These are phyloP conservation scores for Triglochin maritima DNA, from an alignment of 106 monocot genomes.

Conservation along the genomic window DNA sequence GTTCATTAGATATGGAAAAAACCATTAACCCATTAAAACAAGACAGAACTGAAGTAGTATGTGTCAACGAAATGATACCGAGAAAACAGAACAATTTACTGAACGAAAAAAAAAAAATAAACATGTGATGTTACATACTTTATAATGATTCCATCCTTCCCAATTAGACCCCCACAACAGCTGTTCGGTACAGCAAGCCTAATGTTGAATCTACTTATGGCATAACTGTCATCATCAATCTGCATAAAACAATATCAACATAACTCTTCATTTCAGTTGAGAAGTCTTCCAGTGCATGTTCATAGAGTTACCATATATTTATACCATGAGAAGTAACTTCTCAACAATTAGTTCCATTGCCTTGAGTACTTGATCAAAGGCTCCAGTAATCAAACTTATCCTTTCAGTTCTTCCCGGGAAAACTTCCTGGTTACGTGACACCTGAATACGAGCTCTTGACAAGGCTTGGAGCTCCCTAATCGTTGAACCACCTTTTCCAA, in stretches of 20 bases:
- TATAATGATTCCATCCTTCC: slow-evolving; percentile 19
- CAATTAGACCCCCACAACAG: slow-evolving; percentile 22
- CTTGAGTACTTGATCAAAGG: slow-evolving; percentile 57
- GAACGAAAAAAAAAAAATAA: not conserved
- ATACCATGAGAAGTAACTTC: slow-evolving; percentile 22
- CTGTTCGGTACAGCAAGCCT: slow-evolving; percentile 15
- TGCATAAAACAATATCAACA: too few relatives aligned
- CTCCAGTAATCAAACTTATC: slow-evolving; percentile 73
- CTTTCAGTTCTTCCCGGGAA: slow-evolving; percentile 88
- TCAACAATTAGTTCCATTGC: slow-evolving; percentile 77
- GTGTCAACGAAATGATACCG: not conserved
- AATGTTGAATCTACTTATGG: slow-evolving; percentile 9
- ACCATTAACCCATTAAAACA: not conserved
- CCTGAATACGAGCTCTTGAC: slow-evolving; percentile 85
- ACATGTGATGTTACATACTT: slow-evolving; percentile 6
- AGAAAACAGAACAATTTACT: not conserved
- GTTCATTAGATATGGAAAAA: not conserved
- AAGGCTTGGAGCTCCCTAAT: slow-evolving; percentile 82
- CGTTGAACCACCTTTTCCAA: slow-evolving; percentile 89
- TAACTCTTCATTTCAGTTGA: too few relatives aligned
- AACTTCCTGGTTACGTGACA: slow-evolving; percentile 84
- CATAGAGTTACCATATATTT: too few relatives aligned
- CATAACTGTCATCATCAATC: too few relatives aligned
- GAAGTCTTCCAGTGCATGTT: too few relatives aligned
- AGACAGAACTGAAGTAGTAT: not conserved